These are phyloP conservation scores for Aspergillus baeticus DNA, from an alignment of 495 filamentous ascomycete species.

Conservation along the genomic window DNA sequence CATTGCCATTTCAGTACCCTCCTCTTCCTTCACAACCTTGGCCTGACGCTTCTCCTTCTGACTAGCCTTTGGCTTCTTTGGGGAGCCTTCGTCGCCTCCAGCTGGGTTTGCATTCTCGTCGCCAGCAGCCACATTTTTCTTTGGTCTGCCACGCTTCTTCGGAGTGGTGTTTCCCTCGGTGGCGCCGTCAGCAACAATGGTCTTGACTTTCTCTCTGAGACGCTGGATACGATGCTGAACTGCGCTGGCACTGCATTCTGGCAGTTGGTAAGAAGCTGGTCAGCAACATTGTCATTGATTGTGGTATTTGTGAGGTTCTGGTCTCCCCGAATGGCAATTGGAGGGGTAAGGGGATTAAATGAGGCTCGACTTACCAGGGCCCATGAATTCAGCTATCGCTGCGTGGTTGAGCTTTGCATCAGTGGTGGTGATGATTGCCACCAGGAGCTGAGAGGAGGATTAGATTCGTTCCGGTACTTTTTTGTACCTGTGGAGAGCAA, in stretches of 20 bases:
- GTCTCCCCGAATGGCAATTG: too few species aligned
- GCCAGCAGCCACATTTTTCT: not conserved
- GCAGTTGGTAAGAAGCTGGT: not conserved
- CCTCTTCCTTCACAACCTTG: conserved; percentile 35
- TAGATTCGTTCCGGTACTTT: not conserved
- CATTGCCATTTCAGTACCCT: too few species aligned
- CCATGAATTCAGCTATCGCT: conserved; percentile 24
- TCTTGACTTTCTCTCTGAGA: conserved; percentile 19
- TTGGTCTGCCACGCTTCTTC: conserved; percentile 1
- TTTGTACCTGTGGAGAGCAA: not conserved
- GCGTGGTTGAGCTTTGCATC: conserved; percentile 21
- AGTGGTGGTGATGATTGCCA: conserved; percentile 22
- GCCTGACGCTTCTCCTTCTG: conserved; percentile 19
- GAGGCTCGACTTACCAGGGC: not conserved
- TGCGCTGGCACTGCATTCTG: conserved; percentile 31
- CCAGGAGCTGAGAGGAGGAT: conserved; percentile 26
- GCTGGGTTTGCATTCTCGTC: not conserved
- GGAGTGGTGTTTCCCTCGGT: not conserved
- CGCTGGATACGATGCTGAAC: conserved; percentile 29
- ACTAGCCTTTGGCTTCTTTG: not conserved
- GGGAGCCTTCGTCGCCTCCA: not conserved
- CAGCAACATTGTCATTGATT: not conserved
- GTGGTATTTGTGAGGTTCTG: too few species aligned
- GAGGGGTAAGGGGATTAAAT: not conserved
- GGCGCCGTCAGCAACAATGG: not conserved